Conservation (phyloP, 2,329 filamentous ascomycete species). For the Botrytis pseudocinerea region DNA sequence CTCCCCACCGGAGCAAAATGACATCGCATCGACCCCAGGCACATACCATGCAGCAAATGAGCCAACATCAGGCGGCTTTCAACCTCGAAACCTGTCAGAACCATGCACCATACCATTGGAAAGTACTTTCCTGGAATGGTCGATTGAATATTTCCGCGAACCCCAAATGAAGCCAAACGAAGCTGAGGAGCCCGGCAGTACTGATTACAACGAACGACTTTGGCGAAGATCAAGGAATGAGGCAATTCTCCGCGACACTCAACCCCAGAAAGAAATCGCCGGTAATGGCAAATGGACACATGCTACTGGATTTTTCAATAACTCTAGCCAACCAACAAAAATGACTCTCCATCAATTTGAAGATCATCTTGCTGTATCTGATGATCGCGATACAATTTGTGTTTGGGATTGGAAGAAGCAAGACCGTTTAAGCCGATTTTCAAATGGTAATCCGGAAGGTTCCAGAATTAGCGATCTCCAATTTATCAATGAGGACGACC, state of each 20-base stretch:
- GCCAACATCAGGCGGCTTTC: conserved; percentile 76
- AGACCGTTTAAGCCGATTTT: conserved; percentile 77
- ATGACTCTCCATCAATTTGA: conserved; percentile 99
- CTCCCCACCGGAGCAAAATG: conserved; percentile 71
- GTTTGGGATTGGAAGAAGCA: conserved; percentile 93
- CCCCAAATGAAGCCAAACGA: conserved; percentile 98
- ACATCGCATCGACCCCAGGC: conserved; percentile 64
- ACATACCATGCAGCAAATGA: conserved; percentile 74
- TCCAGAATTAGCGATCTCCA: conserved; percentile 93
- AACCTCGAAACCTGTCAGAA: conserved; percentile 59
- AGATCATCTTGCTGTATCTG: conserved; percentile 88
- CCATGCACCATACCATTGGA: conserved; percentile 70
- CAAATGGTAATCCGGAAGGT: conserved; percentile 87
- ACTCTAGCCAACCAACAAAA: conserved; percentile 83
- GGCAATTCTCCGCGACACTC: conserved; percentile 85
- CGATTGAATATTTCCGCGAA: conserved; percentile 95
- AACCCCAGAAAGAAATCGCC: conserved; percentile 87
- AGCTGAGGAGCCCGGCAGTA: conserved; percentile 92
- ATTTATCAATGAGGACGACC: conserved; percentile 98
- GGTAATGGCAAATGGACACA: conserved; percentile 86
- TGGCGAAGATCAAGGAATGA: conserved; percentile 95
- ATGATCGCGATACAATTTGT: conserved; percentile 85
- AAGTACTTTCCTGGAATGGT: conserved; percentile 91
- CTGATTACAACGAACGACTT: conserved; percentile 91
- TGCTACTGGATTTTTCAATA: conserved; percentile 80